Conservation (phyloP, 2,329 filamentous ascomycete species). For the Mycosphaerella arachidis region DNA sequence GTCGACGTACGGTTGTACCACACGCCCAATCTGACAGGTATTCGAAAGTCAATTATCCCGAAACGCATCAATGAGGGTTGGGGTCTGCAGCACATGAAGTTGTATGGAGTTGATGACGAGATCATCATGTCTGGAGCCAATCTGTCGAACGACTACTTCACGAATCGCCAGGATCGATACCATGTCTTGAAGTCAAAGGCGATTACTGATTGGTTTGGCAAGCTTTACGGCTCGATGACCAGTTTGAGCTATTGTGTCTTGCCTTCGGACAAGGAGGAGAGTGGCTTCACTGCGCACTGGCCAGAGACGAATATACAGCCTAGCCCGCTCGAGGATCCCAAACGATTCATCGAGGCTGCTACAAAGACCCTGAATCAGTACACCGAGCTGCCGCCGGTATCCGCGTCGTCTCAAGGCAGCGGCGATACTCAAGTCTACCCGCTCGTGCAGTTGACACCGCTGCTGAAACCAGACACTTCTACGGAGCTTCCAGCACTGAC, state of each 20-base stretch:
- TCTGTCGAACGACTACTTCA: conserved; percentile 90
- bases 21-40: conserved; percentile 86
- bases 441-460: conserved; percentile 79
- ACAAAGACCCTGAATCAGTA: conserved; percentile 63
- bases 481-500: conserved; percentile 84
- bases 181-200: conserved; percentile 79
- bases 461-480: conserved; percentile 73
- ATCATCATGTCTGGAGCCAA: conserved; percentile 96
- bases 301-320: conserved; percentile 68
- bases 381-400: conserved; percentile 47
- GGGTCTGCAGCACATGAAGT: conserved; percentile 98
- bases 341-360: conserved; percentile 65
- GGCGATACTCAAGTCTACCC: conserved; percentile 74
- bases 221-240: conserved; percentile 70
- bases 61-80: conserved; percentile 95
- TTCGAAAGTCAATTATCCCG: conserved; percentile 78
- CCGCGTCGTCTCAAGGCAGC: conserved; percentile 31
- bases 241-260: conserved; percentile 76
- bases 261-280: conserved; percentile 48
- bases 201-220: conserved; percentile 76
- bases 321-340: conserved; percentile 66
- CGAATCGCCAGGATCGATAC: conserved; percentile 89
- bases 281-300: conserved; percentile 62
- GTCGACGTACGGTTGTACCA: conserved; percentile 98
- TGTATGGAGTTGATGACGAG: conserved; percentile 93